These are phyloP conservation scores for Populus davidiana DNA, from an alignment of 345 rosid genomes.

Conservation along the genomic window DNA sequence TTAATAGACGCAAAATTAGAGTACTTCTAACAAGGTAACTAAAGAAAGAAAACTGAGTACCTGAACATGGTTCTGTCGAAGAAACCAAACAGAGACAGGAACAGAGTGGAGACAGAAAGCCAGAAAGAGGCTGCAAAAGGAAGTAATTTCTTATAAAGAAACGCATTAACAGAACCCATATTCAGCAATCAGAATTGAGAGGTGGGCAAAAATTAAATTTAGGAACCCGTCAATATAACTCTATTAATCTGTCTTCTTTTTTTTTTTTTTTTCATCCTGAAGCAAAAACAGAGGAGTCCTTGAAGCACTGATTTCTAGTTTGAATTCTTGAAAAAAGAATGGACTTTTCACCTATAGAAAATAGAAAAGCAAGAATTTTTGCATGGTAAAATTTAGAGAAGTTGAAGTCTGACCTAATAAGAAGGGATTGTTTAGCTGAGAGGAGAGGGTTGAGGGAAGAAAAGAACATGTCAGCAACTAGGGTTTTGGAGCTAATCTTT, in stretches of 20 bases:
- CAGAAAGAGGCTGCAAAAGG: conserved; percentile 37
- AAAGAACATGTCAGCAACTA: conserved; percentile 64
- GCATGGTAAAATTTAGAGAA: conserved; percentile 30
- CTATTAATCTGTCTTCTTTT: conserved; percentile 15
- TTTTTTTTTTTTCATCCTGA: conserved; percentile 33
- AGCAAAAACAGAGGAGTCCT: conserved; percentile 41
- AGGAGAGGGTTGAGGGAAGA: conserved; percentile 32
- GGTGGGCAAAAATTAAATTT: conserved; percentile 14
- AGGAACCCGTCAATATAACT: conserved; percentile 33
- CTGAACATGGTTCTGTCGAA: conserved; percentile 33
- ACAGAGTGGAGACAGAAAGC: conserved; percentile 44
- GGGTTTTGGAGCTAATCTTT: conserved; percentile 30
- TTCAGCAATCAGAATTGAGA: conserved; percentile 26
- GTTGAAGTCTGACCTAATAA: conserved; percentile 57
- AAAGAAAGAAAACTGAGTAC: conserved; percentile 25
- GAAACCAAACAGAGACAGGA: conserved; percentile 37
- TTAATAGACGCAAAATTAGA: neutral
- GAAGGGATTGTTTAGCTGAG: conserved; percentile 16
- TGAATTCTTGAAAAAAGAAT: conserved; percentile 40
- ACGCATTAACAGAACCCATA: conserved; percentile 32
- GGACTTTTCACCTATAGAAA: conserved; percentile 56
- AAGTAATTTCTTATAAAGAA: conserved; percentile 31
- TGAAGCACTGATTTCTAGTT: conserved; percentile 33
- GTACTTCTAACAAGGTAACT: neutral
- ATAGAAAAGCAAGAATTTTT: conserved; percentile 20